A percentile compares a stretch with the other conserved stretches of the same genome.
These are phyloP conservation scores for Oryza meyeriana DNA, from an alignment of 176 grass and related monocot genomes.

Conservation along the genomic window DNA sequence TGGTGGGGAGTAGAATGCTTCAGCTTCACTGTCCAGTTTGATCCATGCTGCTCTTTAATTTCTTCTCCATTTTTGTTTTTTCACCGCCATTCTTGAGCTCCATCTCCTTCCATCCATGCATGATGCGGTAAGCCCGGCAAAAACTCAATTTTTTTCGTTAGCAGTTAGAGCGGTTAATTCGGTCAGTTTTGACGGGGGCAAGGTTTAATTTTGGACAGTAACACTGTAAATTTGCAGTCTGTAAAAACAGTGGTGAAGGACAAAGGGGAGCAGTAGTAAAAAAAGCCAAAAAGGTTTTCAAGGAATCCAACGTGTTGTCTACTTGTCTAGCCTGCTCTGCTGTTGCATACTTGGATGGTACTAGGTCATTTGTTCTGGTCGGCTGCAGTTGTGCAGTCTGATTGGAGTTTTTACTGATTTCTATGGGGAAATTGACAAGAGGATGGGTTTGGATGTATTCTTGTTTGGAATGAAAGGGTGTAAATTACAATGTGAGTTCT, in stretches of 20 bases:
- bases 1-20: background rate
- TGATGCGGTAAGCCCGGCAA: conserved; percentile 33
- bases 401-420: background rate
- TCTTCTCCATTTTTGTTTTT: background rate
- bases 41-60: background rate
- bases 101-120: background rate
- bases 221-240: background rate
- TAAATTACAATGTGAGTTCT: background rate
- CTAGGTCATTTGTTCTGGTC: background rate
- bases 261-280: background rate
- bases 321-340: background rate
- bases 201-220: background rate
- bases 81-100: conserved; percentile 6
- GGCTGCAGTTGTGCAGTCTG: too few species aligned
- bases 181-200: background rate
- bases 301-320: background rate
- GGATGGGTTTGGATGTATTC: background rate
- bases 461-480: background rate
- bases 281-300: too few species aligned
- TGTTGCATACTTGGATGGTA: background rate
- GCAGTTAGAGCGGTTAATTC: background rate
- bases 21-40: background rate
- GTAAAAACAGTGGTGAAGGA: background rate
- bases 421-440: background rate
- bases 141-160: background rate